These are phyloP conservation scores for Cryphonectria japonica DNA, from an alignment of 2,329 filamentous ascomycete genomes.

Conservation along the genomic window DNA sequence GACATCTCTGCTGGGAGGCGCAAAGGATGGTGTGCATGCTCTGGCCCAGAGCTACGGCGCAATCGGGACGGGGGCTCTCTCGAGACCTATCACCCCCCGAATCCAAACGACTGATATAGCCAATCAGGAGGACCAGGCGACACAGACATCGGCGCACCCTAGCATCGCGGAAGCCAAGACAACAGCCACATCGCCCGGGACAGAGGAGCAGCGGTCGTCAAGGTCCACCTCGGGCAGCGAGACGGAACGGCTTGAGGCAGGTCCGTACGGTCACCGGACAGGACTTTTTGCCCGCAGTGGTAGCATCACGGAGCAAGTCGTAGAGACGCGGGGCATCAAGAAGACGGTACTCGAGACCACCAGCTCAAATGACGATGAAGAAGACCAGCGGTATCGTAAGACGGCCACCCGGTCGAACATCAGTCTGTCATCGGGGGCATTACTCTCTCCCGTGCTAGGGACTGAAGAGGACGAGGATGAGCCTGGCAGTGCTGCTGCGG, in stretches of 20 bases:
- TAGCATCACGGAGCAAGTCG: conserved; percentile 78
- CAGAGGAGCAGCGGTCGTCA: conserved; percentile 18
- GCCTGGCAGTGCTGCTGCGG: conserved; percentile 20
- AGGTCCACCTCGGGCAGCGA: conserved; percentile 29
- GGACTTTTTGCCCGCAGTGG: conserved; percentile 64
- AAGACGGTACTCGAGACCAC: conserved; percentile 68
- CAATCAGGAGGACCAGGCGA: conserved; percentile 35
- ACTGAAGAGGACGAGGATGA: conserved; percentile 24
- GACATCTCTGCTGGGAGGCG: conserved; percentile 51
- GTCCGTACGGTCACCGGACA: conserved; percentile 24
- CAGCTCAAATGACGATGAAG: conserved; percentile 42
- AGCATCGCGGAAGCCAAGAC: conserved; percentile 23
- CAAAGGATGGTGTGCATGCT: conserved; percentile 68
- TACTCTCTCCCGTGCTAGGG: conserved; percentile 23
- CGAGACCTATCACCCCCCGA: conserved; percentile 32
- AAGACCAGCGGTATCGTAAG: conserved; percentile 26
- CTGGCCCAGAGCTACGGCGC: conserved; percentile 60
- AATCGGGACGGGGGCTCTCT: conserved; percentile 34
- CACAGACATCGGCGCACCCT: conserved; percentile 28
- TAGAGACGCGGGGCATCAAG: conserved; percentile 73
- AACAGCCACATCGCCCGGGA: conserved; percentile 19
- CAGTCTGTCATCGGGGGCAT: conserved; percentile 8
- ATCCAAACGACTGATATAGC: conserved; percentile 33
- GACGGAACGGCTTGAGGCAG: conserved; percentile 23
- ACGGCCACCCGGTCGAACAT: conserved; percentile 21